Evolutionary conservation across 2,329 filamentous ascomycete species (phyloP).

Genomic region (Ophiostoma perfectum): DNA sequence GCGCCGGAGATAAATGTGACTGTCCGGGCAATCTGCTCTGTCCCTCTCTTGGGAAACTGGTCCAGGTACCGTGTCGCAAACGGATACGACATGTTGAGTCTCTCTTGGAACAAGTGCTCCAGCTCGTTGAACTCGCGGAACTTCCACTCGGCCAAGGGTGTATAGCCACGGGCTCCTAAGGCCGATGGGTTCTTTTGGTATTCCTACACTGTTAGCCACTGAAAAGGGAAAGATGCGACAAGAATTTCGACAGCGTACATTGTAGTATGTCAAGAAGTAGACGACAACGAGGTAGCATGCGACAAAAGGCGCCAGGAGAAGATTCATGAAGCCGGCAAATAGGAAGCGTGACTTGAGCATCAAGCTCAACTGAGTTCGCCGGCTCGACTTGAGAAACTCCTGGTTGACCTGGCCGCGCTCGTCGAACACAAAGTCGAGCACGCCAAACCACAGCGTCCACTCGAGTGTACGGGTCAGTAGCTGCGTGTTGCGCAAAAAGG

Average conservation of each 20-base stretch:
- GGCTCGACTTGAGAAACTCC: slow-evolving; percentile 76
- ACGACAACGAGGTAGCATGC: slow-evolving; percentile 81
- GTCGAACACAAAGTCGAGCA: slow-evolving; percentile 93
- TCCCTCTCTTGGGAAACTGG: slow-evolving; percentile 94
- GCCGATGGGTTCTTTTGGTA: slow-evolving; percentile 90
- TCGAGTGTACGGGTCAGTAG: slow-evolving; percentile 85
- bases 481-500: slow-evolving; percentile 72
- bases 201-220: slow-evolving; percentile 54
- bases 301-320: slow-evolving; percentile 80
- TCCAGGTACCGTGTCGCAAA: slow-evolving; percentile 89
- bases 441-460: slow-evolving; percentile 85
- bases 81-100: slow-evolving; percentile 89
- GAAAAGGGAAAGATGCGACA: not conserved
- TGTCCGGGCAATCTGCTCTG: slow-evolving; percentile 75
- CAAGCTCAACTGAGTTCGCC: slow-evolving; percentile 70
- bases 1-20: slow-evolving; percentile 84
- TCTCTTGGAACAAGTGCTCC: slow-evolving; percentile 81
- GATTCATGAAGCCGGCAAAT: slow-evolving; percentile 78
- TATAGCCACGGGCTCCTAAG: slow-evolving; percentile 84
- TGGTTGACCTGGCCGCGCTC: slow-evolving; percentile 80
- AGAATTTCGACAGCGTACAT: slow-evolving; percentile 47
- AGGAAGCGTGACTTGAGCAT: slow-evolving; percentile 72
- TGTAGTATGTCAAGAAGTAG: slow-evolving; percentile 94
- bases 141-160: slow-evolving; percentile 92
- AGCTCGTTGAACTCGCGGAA: slow-evolving; percentile 98